These are phyloP conservation scores for Xerocomus spinulosus DNA, from an alignment of 768 basidiomycete genomes.

Conservation along the genomic window DNA sequence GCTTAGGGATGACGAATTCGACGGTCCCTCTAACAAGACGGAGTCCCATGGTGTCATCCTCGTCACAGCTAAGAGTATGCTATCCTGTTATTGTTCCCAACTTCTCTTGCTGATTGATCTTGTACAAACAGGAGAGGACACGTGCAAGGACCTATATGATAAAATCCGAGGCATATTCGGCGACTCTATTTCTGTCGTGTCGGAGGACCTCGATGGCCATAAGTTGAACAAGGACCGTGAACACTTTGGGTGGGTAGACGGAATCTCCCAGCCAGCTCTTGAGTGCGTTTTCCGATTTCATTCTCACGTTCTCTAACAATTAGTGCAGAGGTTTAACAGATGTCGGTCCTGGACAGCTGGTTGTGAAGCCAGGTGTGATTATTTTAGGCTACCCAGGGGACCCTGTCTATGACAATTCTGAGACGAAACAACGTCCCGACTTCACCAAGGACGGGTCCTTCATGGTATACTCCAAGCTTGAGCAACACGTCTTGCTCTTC, in stretches of 20 bases:
- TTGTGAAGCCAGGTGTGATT: conserved; percentile 22
- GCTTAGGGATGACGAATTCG: neutral
- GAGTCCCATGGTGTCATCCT: neutral
- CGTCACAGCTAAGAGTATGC: neutral
- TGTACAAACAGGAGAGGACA: neutral
- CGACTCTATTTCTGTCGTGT: neutral
- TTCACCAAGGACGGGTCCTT: conserved; percentile 52
- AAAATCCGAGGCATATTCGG: neutral
- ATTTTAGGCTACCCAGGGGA: conserved; percentile 45
- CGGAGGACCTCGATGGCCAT: neutral
- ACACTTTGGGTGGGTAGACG: conserved; percentile 52
- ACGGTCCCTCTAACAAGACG: neutral
- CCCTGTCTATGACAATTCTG: conserved; percentile 6
- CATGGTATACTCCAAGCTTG: conserved; percentile 45
- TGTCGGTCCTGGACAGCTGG: conserved; percentile 32
- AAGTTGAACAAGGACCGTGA: conserved; percentile 32
- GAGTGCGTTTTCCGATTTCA: conserved; percentile 25
- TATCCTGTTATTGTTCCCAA: neutral
- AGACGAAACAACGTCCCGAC: conserved; percentile 27
- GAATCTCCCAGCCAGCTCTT: conserved; percentile 46
- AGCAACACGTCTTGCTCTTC: conserved; percentile 41
- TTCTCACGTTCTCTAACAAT: conserved; percentile 30
- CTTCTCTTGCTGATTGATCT: neutral
- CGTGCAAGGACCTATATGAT: neutral
- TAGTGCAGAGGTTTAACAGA: conserved; percentile 12